Evolutionary conservation across 1,284 basidiomycete species (phyloP), one percentile per base, ranked within the genome.

Genomic region (Athelia sp.): DNA sequence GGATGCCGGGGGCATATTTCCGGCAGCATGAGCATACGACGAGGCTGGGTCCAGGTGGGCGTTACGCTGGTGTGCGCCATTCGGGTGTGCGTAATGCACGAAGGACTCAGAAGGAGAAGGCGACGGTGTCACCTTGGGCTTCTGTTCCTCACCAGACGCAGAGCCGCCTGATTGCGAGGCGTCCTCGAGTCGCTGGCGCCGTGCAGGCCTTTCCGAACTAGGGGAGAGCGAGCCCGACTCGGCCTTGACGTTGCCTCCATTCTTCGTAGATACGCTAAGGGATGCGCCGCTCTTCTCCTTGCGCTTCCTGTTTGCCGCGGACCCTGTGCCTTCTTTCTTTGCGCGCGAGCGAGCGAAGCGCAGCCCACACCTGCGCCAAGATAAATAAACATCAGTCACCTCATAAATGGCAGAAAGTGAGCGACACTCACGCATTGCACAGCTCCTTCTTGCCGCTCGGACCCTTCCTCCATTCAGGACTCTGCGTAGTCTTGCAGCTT

Each of bases 391-490:
- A 56, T 54, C 58, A 52, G 52, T n/a, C 46, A 63, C 50, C 51
- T 54, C 55, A 48, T 55, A 56, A 51, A 52, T 55, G 43, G 57
- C 54, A 54, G 40, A 26, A 48, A 51, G 51, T 47, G 48, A 29
- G 26, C 4, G 26, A 29, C 4, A 78, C 88, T 75, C 69, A 94
- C 88, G 93, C 93, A 69, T 96, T 96, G 67, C 93, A 96, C 43
- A 96, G 73, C 64, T 93, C 90, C 71, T 95, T 95, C 66, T 90
- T 87, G 15, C 93, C 93, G 58, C 80, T 90, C 49, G 88, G 87
- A 15, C 88, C 92, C 66, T 96, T 93, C 60, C 94, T 76, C 94
- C 94, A 98, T 66, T 98, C 95, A 0, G 94, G 94, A 58, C 89
- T 93, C 47, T 85, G 83, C 13, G 83, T 87, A 19, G 77, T 87